A percentile compares a stretch with the other conserved stretches of the same genome.
phyloP scores from a whole-genome alignment of 768 basidiomycete species.

The Neoboletus magnificus region DNA sequence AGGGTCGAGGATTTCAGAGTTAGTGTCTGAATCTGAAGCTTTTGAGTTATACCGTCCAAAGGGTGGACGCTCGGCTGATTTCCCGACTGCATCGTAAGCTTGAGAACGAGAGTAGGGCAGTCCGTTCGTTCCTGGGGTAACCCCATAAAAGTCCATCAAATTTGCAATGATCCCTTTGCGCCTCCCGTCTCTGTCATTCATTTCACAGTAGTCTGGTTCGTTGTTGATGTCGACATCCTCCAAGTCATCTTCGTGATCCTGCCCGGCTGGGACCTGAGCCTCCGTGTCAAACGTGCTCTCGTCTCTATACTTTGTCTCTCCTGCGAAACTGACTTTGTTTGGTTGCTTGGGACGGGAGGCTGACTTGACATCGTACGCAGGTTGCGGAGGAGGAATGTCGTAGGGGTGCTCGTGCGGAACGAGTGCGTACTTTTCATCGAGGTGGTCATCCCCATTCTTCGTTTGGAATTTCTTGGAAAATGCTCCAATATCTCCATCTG shows the following conservation, averaged over 20 bases:
- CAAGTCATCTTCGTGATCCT: conserved; percentile 12
- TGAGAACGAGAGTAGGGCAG: conserved; percentile 25
- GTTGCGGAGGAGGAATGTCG: conserved; percentile 53
- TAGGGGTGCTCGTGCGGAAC: conserved; percentile 61
- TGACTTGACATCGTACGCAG: conserved; percentile 34
- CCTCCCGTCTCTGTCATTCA: conserved; percentile 25
- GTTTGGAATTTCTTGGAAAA: conserved; percentile 13
- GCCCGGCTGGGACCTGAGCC: conserved; percentile 14
- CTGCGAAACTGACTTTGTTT: conserved; percentile 42
- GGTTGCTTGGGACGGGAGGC: conserved; percentile 9
- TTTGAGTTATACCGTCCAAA: conserved; percentile 41
- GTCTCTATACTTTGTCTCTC: conserved; percentile 17
- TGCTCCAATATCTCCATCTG: conserved; percentile 19
- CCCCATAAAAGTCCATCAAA: conserved; percentile 32
- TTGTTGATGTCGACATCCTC: conserved; percentile 16
- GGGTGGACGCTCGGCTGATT: conserved; percentile 5
- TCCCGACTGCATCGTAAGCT: conserved; percentile 15
- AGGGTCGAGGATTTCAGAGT: conserved; percentile 58
- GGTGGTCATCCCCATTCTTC: conserved; percentile 19
- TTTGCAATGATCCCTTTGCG: conserved; percentile 28
- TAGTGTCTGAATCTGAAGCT: conserved; percentile 37
- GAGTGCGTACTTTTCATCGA: conserved; percentile 43
- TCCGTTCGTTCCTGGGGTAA: conserved; percentile 20
- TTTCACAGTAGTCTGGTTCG: conserved; percentile 13
- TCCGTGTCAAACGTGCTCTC: conserved; percentile 22